phyloP scores from a whole-genome alignment of 2,329 filamentous ascomycete species.

The Cadophora luteo-olivacea region DNA sequence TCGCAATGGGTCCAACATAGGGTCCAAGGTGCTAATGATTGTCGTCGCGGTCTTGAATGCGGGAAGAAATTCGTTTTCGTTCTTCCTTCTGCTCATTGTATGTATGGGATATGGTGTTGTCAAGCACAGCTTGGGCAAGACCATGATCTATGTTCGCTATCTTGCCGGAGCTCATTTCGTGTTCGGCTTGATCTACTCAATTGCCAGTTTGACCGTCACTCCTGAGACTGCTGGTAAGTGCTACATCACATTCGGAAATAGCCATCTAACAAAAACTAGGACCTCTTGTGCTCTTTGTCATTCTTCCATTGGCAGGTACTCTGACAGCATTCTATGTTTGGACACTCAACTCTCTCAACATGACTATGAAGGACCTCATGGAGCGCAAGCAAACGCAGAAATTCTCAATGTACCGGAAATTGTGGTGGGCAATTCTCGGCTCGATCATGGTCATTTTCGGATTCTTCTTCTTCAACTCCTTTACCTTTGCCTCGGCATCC shows the following conservation, averaged over 20 bases:
- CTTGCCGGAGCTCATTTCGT: conserved; percentile 92
- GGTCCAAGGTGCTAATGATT: conserved; percentile 85
- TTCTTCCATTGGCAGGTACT: conserved; percentile 88
- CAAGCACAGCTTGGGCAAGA: conserved; percentile 87
- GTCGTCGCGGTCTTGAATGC: conserved; percentile 94
- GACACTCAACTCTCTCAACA: conserved; percentile 94
- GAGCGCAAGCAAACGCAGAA: conserved; percentile 95
- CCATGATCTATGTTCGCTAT: conserved; percentile 92
- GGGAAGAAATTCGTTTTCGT: conserved; percentile 94
- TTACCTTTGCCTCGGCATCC: conserved; percentile 85
- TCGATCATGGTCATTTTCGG: conserved; percentile 96
- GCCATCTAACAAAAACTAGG: conserved; percentile 53
- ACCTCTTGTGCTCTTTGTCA: conserved; percentile 88
- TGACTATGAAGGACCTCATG: conserved; percentile 94
- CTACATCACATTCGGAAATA: neutral
- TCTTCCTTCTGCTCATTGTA: conserved; percentile 96
- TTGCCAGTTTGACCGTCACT: conserved; percentile 86
- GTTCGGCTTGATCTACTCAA: conserved; percentile 91
- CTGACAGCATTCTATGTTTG: conserved; percentile 98
- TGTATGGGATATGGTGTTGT: conserved; percentile 99
- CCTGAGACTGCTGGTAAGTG: conserved; percentile 78
- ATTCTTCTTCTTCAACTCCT: conserved; percentile 98
- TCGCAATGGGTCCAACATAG: conserved; percentile 80
- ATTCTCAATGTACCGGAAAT: conserved; percentile 94
- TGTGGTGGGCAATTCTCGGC: conserved; percentile 96